Evolutionary conservation across 106 monocot species (phyloP).

Genomic region (Dendrobium chrysotoxum): DNA sequence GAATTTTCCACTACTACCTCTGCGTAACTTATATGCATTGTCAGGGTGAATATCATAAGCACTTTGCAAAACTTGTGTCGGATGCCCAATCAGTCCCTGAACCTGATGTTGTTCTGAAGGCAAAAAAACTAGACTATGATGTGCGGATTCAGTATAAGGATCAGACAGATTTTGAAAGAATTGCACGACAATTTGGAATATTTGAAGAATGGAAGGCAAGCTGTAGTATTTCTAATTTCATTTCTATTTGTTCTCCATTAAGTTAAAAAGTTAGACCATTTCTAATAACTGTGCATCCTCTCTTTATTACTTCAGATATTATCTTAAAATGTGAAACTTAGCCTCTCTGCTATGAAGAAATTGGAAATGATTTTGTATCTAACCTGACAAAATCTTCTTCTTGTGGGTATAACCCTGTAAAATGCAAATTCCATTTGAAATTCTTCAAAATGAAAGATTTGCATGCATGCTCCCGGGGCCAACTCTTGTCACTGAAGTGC

Average conservation of each 20-base stretch:
- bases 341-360: background rate
- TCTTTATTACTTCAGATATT: background rate
- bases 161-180: constrained; percentile 71
- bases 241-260: background rate
- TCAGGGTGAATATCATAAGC: constrained; percentile 59
- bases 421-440: background rate
- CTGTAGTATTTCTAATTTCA: constrained; percentile 6
- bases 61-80: constrained; percentile 70
- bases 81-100: constrained; percentile 59
- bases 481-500: background rate
- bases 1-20: background rate
- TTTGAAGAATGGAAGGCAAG: constrained; percentile 99
- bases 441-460: background rate
- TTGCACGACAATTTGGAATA: constrained; percentile 92
- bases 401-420: background rate
- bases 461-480: background rate
- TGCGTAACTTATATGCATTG: constrained; percentile 1
- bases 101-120: constrained; percentile 49
- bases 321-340: background rate
- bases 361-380: background rate
- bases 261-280: background rate
- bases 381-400: background rate
- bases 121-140: constrained; percentile 62
- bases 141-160: constrained; percentile 72
- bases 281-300: background rate